Evolutionary conservation across 2,329 filamentous ascomycete species (phyloP).

Genomic region (Xylariales sp.): DNA sequence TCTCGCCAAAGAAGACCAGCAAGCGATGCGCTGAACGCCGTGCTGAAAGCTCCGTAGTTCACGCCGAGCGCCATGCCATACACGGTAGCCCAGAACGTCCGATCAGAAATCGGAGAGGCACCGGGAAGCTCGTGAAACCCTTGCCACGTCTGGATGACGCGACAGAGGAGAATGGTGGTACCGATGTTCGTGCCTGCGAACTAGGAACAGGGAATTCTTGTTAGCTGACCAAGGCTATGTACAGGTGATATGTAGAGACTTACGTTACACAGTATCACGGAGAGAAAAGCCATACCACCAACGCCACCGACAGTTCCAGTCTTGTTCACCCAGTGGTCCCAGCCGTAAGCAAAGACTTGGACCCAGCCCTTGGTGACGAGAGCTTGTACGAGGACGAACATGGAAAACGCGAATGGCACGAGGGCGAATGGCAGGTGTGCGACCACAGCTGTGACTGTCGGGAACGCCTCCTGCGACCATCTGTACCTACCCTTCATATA

Average conservation of each 20-base stretch:
- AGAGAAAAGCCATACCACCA: conserved; percentile 69
- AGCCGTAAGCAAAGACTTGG: conserved; percentile 66
- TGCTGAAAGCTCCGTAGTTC: conserved; percentile 71
- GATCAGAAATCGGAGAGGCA: conserved; percentile 48
- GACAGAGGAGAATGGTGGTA: conserved; percentile 67
- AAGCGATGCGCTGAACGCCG: conserved; percentile 65
- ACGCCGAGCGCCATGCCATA: conserved; percentile 72
- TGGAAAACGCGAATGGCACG: conserved; percentile 66
- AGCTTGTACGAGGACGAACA: conserved; percentile 71
- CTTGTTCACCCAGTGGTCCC: conserved; percentile 67
- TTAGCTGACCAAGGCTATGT: too few relatives aligned
- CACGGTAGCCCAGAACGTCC: conserved; percentile 69
- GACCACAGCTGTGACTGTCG: conserved; percentile 61
- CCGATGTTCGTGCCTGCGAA: conserved; percentile 76
- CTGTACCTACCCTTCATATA: conserved; percentile 37
- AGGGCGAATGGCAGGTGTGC: conserved; percentile 63
- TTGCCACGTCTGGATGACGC: conserved; percentile 66
- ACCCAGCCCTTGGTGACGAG: conserved; percentile 73
- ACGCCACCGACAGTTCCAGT: conserved; percentile 66
- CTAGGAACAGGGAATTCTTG: too few relatives aligned
- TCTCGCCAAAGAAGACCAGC: conserved; percentile 70
- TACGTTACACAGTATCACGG: conserved; percentile 68
- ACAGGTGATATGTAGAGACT: too few relatives aligned
- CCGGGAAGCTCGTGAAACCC: conserved; percentile 45
- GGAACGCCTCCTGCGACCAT: conserved; percentile 68